A percentile compares a stretch with the other conserved stretches of the same genome.
These are phyloP conservation scores for Fusarium mundagurra DNA, from an alignment of 2,329 filamentous ascomycete genomes.

Conservation along the genomic window DNA sequence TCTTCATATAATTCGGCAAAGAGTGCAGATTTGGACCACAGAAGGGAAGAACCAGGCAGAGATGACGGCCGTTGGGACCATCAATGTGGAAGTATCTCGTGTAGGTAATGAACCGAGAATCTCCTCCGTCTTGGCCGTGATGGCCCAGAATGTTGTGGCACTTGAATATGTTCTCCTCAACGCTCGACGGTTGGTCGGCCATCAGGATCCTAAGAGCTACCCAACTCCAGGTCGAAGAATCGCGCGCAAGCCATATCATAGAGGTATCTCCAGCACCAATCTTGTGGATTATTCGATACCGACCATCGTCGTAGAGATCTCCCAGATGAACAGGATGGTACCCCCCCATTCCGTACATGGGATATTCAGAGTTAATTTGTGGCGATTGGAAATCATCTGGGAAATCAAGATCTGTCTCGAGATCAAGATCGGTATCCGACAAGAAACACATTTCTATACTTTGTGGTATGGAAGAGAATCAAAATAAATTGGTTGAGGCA, in stretches of 20 bases:
- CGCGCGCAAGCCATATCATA: neutral
- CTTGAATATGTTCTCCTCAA: neutral
- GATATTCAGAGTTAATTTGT: neutral
- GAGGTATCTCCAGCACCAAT: neutral
- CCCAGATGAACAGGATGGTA: neutral
- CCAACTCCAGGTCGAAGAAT: neutral
- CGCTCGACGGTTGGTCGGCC: neutral
- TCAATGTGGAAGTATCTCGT: neutral
- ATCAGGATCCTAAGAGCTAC: neutral
- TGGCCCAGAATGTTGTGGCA: neutral
- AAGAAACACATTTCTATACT: neutral
- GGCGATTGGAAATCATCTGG: neutral
- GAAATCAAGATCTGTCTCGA: neutral
- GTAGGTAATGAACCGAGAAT: neutral
- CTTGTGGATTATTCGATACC: neutral
- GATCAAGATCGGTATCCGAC: too few species aligned
- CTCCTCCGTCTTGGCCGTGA: fast-evolving
- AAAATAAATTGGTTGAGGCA: too few species aligned
- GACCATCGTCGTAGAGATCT: neutral
- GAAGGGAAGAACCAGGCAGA: neutral
- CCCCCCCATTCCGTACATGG: neutral
- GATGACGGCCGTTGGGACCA: neutral
- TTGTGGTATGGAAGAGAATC: fast-evolving
- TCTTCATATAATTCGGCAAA: neutral
- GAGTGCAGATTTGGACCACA: neutral